A percentile compares a stretch with the other conserved stretches of the same genome.
These are phyloP conservation scores for Paramecium primaurelia DNA, from an alignment of 73 alveolate species.

Conservation along the genomic window DNA sequence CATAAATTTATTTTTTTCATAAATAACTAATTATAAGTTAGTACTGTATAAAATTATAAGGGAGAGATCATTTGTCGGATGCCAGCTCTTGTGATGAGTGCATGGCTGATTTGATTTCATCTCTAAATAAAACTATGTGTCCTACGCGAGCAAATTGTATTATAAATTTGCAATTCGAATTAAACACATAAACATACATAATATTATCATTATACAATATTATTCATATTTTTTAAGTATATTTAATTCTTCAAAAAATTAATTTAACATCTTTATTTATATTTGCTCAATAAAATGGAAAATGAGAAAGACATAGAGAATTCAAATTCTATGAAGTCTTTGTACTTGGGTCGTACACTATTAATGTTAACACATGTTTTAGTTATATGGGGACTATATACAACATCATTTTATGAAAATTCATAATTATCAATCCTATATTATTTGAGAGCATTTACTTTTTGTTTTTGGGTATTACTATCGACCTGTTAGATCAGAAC, in stretches of 20 bases:
- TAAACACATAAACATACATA: background rate
- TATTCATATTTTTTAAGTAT: background rate
- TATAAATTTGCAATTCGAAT: conserved; percentile 8
- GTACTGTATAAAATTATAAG: background rate
- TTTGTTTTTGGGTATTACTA: background rate
- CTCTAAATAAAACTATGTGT: background rate
- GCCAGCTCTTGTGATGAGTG: conserved; percentile 36
- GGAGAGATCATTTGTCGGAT: background rate
- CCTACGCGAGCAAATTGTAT: conserved; percentile 30
- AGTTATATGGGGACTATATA: background rate
- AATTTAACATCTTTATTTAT: background rate
- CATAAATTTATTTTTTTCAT: background rate
- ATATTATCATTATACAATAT: background rate
- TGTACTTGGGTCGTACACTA: background rate
- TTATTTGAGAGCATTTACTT: background rate
- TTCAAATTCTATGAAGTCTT: background rate
- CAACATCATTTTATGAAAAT: background rate
- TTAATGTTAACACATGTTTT: background rate
- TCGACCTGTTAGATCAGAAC: background rate
- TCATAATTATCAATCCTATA: background rate
- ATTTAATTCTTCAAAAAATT: background rate
- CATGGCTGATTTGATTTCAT: background rate
- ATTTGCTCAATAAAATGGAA: background rate
- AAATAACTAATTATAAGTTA: background rate
- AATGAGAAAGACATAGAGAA: background rate